These are phyloP conservation scores for Beta macrorhiza DNA, from an alignment of 179 eudicot genomes.

Conservation along the genomic window DNA sequence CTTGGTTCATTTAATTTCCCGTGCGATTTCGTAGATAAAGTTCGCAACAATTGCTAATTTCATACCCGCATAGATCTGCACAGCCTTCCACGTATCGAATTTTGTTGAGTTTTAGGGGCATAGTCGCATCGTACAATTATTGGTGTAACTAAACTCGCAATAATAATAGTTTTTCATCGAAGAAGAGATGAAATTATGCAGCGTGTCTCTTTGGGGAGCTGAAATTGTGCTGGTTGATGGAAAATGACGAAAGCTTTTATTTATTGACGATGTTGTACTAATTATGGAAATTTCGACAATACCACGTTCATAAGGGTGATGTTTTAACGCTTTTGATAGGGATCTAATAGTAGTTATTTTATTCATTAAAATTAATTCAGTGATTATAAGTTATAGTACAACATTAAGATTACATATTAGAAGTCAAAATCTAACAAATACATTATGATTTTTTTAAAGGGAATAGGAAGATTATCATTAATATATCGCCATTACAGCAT, in stretches of 20 bases:
- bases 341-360: no score
- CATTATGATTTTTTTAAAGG: no score
- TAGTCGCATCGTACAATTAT: neutral
- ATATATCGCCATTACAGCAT: no score
- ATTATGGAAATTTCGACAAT: neutral
- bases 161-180: neutral
- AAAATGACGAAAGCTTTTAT: neutral
- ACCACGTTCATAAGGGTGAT: neutral
- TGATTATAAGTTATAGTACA: no score
- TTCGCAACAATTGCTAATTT: neutral
- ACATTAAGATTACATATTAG: no score
- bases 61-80: neutral
- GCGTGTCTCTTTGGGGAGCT: neutral
- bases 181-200: neutral
- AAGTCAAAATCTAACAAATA: no score
- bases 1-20: no score
- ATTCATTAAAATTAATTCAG: no score
- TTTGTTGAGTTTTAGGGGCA: neutral
- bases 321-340: neutral
- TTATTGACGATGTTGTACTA: neutral
- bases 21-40: neutral
- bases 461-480: no score
- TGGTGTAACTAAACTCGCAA: neutral
- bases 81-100: neutral
- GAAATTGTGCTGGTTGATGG: neutral